Evolutionary conservation across 2,329 filamentous ascomycete genomes (phyloP), one percentile per base, ranked within the genome.

Genomic region (Lecanicillium sp.): DNA sequence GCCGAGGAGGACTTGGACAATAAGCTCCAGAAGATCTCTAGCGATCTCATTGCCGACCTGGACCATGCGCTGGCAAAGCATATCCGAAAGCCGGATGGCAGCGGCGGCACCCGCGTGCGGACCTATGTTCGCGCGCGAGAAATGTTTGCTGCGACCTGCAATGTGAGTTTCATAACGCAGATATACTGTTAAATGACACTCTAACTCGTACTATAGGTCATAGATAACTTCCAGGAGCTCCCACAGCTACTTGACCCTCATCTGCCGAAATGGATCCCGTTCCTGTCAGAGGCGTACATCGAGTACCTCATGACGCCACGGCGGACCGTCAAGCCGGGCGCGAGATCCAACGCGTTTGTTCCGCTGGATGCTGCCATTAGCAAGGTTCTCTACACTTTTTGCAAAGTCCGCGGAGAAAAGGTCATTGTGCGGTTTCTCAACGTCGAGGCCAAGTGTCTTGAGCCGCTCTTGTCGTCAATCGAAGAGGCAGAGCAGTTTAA

Each of bases 171-270:
- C 29, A n/a, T n/a, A n/a, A n/a, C 19, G 10, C 27, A 10, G 36
- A 54, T 29, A 25, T 25, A 25, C 31, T 36, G 14, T 31, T 47
- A 50, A 19, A 47, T 42, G 13, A 9, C 29, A 17, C 44, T 41
- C 32, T 66, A 60, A 43, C 33, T 11, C 28, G 8, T n/a, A 25
- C n/a, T 28, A 25, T 12, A 72, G 68, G 58, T 74, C 4, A 77
- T 98, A 36, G 88, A 96, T 49, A 80, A 84, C 2, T 98, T 97
- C 50, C 90, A 97, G 69, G 89, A 96, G 67, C 82, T 94, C 48
- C 92, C 92, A 14, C 92, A 98, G 58, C 73, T 97, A 29, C 74
- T 98, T 18, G 92, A 98, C 61, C 78, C 87, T 9, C 77, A 90
- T 58, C 71, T 98, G 30, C 79, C 84, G 36, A 72, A 65, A 46